Conservation (phyloP, 2,329 filamentous ascomycete species). For the Pseudophaeomoniella oleicola region DNA sequence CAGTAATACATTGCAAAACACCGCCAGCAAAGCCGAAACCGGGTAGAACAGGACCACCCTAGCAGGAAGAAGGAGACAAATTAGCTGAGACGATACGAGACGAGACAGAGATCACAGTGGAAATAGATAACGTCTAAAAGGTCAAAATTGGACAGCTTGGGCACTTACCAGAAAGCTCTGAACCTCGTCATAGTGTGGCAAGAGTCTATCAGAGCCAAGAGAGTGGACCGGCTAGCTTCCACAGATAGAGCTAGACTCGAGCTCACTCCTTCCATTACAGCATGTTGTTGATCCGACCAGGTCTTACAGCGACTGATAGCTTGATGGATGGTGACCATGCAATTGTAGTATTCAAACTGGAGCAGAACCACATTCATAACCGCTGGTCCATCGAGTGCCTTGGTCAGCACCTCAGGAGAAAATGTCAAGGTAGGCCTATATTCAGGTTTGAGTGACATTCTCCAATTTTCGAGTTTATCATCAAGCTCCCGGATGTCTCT, state of each 20-base stretch:
- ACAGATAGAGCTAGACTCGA: conserved; percentile 40
- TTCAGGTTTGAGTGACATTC: conserved; percentile 29
- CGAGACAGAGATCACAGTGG: too few species aligned
- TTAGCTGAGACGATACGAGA: background rate
- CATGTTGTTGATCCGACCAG: conserved; percentile 19
- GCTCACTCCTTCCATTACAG: conserved; percentile 30
- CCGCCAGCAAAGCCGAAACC: conserved; percentile 35
- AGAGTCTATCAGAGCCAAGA: conserved; percentile 27
- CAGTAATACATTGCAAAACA: conserved; percentile 41
- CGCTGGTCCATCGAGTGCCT: too few species aligned
- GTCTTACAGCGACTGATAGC: conserved; percentile 37
- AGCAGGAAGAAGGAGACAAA: background rate
- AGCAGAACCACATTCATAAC: conserved; percentile 36
- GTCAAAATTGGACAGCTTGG: too few species aligned
- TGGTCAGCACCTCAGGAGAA: too few species aligned
- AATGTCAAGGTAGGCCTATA: conserved; percentile 35
- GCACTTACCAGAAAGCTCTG: background rate
- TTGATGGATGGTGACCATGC: conserved; percentile 40
- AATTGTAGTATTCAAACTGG: conserved; percentile 41
- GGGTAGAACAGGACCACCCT: conserved; percentile 45
- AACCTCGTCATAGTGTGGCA: too few species aligned
- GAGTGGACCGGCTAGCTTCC: conserved; percentile 40
- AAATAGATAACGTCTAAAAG: too few species aligned
- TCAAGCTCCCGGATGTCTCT: conserved; percentile 42
- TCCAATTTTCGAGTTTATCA: conserved; percentile 41